phyloP scores from a whole-genome alignment of 2,329 filamentous ascomycete species.

The Epicoccum sorghinum region DNA sequence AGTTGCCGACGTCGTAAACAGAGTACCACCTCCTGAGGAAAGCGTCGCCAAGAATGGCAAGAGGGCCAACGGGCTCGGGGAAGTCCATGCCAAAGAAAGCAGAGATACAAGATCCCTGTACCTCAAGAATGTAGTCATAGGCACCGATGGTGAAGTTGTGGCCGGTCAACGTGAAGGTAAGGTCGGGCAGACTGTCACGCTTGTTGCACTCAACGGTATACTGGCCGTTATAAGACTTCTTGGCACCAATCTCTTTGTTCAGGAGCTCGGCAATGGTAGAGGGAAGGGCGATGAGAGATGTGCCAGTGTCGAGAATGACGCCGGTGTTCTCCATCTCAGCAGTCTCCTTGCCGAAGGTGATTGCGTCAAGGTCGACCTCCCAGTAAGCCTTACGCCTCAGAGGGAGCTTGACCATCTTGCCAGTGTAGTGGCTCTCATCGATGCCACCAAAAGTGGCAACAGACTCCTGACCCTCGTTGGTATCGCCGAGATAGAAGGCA shows the following conservation, averaged over 20 bases:
- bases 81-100: conserved; percentile 94
- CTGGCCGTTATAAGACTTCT: conserved; percentile 97
- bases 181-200: conserved; percentile 82
- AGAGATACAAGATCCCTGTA: conserved; percentile 94
- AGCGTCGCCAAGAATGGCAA: conserved; percentile 91
- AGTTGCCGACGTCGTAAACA: conserved; percentile 91
- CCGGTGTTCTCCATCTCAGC: conserved; percentile 94
- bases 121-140: conserved; percentile 94
- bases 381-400: conserved; percentile 99
- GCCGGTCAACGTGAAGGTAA: conserved; percentile 88
- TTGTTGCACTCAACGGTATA: conserved; percentile 91
- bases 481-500: conserved; percentile 89
- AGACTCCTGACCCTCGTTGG: conserved; percentile 74
- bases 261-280: conserved; percentile 90
- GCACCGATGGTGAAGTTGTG: conserved; percentile 91
- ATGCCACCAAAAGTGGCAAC: conserved; percentile 90
- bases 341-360: conserved; percentile 83
- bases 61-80: conserved; percentile 83
- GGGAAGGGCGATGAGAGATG: conserved; percentile 94
- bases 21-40: conserved; percentile 88
- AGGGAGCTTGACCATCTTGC: conserved; percentile 90
- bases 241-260: conserved; percentile 97
- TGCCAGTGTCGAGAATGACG: conserved; percentile 97
- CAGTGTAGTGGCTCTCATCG: conserved; percentile 79
- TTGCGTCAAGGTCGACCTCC: conserved; percentile 95